phyloP scores from a whole-genome alignment of 192 early-diverging fungal species.

The Dissophora ornata region DNA sequence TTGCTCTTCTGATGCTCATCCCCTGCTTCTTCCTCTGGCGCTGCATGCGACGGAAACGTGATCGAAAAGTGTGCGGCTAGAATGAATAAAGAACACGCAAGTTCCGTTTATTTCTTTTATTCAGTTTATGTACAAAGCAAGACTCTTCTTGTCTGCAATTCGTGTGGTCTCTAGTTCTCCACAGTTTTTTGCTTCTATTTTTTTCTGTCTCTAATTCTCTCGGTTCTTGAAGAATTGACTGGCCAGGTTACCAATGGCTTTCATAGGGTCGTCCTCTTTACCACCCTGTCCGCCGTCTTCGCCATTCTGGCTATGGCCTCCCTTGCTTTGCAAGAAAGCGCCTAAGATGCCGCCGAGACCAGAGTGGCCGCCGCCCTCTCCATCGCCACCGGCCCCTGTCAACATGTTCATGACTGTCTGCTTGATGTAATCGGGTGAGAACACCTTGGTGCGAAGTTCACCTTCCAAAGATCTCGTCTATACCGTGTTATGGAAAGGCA shows the following conservation, averaged over 20 bases:
- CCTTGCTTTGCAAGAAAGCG: slow-evolving; percentile 3
- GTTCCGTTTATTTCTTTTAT: not conserved
- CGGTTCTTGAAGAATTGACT: slow-evolving; percentile 25
- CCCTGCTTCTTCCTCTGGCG: slow-evolving; percentile 47
- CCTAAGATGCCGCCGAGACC: slow-evolving; percentile 30
- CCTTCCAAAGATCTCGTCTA: slow-evolving; percentile 28
- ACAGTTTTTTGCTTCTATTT: no score
- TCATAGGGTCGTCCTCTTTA: slow-evolving; percentile 2
- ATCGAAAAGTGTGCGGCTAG: no score
- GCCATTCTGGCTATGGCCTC: not conserved
- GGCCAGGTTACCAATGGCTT: slow-evolving; percentile 1
- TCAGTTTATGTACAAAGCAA: not conserved
- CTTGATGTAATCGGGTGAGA: slow-evolving; percentile 45
- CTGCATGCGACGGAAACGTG: slow-evolving; percentile 28
- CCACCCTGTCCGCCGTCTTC: slow-evolving; percentile 3
- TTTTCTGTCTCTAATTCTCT: slow-evolving; percentile 4
- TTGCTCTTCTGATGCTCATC: slow-evolving; percentile 28
- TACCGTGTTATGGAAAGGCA: not conserved
- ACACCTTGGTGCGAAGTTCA: slow-evolving; percentile 43
- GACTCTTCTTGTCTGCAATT: no score
- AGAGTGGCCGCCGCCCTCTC: slow-evolving; percentile 4
- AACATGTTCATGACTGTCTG: slow-evolving; percentile 20
- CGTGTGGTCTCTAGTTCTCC: no score
- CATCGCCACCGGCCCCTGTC: slow-evolving; percentile 14
- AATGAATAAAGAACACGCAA: not conserved